Percentiles rank a stretch among this genome's conserved stretches.
These are phyloP conservation scores for Boletales sp. DNA, from an alignment of 768 basidiomycete genomes.

Conservation along the genomic window DNA sequence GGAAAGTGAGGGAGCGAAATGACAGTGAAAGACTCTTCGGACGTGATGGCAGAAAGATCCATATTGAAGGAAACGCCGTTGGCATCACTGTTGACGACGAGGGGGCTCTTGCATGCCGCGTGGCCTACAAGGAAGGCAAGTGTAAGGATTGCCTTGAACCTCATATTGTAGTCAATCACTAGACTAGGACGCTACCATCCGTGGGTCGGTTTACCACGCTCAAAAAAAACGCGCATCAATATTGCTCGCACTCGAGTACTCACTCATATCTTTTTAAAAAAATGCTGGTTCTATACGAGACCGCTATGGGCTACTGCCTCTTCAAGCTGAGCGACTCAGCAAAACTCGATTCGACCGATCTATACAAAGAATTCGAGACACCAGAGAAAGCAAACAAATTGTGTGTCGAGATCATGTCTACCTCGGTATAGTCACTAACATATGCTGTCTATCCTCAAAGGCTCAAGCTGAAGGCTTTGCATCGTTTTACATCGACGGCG, in stretches of 20 bases:
- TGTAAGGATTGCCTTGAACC: too few species aligned
- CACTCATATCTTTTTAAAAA: conserved; percentile 13
- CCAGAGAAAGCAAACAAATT: conserved; percentile 90
- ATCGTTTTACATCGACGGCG: conserved; percentile 95
- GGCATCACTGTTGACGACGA: too few species aligned
- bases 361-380: conserved; percentile 91
- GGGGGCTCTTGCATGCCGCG: too few species aligned
- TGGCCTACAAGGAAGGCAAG: too few species aligned
- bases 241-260: conserved; percentile 1
- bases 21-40: too few species aligned
- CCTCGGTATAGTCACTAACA: conserved; percentile 9
- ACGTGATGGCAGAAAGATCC: too few species aligned
- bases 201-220: conserved; percentile 27
- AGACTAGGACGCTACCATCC: conserved; percentile 17
- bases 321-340: conserved; percentile 92
- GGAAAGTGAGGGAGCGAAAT: conserved; percentile 34
- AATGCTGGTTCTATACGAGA: conserved; percentile 98
- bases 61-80: too few species aligned
- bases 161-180: too few species aligned
- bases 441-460: conserved; percentile 39
- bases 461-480: conserved; percentile 90
- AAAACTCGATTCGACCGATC: conserved; percentile 80
- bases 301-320: conserved; percentile 93
- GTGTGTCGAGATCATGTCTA: conserved; percentile 47
- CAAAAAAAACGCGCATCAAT: conserved; percentile 26